Evolutionary conservation across 192 early-diverging fungal genomes (phyloP), one percentile per base, ranked within the genome.

Genomic region (Coemansia sp.): DNA sequence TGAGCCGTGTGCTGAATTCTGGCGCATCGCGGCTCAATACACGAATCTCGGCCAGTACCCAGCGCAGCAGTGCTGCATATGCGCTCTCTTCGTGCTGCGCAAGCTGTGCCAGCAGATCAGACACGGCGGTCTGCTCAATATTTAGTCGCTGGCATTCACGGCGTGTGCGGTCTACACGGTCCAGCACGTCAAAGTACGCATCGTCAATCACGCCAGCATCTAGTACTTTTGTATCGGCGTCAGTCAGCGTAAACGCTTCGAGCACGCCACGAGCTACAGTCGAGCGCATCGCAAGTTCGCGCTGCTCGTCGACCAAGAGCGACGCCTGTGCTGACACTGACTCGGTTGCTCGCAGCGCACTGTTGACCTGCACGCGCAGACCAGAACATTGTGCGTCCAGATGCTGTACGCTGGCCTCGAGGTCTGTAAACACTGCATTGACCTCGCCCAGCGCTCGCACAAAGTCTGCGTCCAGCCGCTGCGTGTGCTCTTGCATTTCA

Each of bases 381-480:
- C 8, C 54, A 7, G 20, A 2, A 43, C 77, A 80, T 20, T 66
- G 62, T 20, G 26, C 27, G 43, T 71, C 72, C 29, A 80, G 39
- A 16, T 27, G 19, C 3, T 45, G 47, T 12, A 80, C 65, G 50
- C 58, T 58, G 41, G 8, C 19, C 47, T 80, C 77, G 4, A 80
- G 57, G 22, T 67, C 60, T 20, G 39, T 64, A 63, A 80, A 80
- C 18, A 64, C 68, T 3, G 18, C 49, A 24, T 80, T 61, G 18
- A 74, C 77, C 18, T 49, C 22, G 12, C 43, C 56, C 53, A 80
- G 65, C n/a, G 67, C 56, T 5, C 12, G 47, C 5, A 64, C 68
- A 62, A 80, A 80, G 12, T 68, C 66, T 10, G 50, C 52, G 61
- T 80, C 72, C 57, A 74, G 29, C 20, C 55, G 54, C 18, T 55